Percentiles rank a stretch among this genome's conserved stretches.
Conservation (phyloP, 305 asterid species). For the Fraxinus sp. region DNA sequence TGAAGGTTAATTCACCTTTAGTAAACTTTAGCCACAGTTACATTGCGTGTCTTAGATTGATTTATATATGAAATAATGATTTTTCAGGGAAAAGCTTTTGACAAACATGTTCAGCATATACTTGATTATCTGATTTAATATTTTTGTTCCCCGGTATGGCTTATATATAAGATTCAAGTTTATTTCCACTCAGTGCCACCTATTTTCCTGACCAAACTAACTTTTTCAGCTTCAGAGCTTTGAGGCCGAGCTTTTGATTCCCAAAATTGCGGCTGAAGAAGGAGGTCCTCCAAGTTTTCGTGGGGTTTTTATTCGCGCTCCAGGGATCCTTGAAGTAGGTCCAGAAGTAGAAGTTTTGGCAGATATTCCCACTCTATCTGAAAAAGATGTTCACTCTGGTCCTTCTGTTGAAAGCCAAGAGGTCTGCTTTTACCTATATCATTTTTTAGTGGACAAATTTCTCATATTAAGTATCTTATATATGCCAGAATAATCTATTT, state of each 20-base stretch:
- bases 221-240: conserved; percentile 79
- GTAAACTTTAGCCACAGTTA: background rate
- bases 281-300: conserved; percentile 90
- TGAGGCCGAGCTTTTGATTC: conserved; percentile 76
- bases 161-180: background rate
- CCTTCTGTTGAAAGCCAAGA: conserved; percentile 35
- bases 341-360: conserved; percentile 92
- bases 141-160: background rate
- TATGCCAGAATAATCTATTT: background rate
- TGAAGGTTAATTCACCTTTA: background rate
- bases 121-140: background rate
- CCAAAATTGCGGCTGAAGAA: conserved; percentile 73
- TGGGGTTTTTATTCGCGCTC: conserved; percentile 92
- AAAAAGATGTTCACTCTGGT: conserved; percentile 34
- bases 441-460: background rate
- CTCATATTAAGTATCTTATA: background rate
- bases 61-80: background rate
- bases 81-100: background rate
- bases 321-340: conserved; percentile 90
- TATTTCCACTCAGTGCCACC: background rate
- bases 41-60: background rate
- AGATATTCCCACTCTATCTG: conserved; percentile 50
- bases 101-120: background rate
- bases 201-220: conserved; percentile 8
- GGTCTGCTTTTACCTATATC: conserved; percentile 35